Conservation (phyloP, 305 asterid species). For the Fraxinus floribunda region DNA sequence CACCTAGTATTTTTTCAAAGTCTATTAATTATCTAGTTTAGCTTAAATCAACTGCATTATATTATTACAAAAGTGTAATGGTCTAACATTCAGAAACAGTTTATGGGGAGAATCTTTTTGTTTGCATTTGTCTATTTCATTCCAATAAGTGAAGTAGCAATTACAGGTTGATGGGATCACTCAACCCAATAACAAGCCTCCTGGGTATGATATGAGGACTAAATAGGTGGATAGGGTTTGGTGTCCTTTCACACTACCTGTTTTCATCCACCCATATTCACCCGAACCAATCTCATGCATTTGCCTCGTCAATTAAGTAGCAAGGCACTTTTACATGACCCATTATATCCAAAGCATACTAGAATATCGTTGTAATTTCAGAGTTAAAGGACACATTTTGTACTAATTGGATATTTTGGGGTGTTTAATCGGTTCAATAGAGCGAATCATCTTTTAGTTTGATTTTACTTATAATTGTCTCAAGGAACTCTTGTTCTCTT, state of each 20-base stretch:
- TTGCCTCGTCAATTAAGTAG: background rate
- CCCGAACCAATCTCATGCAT: background rate
- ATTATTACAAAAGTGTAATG: background rate
- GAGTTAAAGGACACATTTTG: background rate
- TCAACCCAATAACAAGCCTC: background rate
- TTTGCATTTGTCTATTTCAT: background rate
- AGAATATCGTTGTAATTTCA: background rate
- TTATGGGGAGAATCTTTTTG: background rate
- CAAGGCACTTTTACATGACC: background rate
- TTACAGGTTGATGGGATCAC: background rate
- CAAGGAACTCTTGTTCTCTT: background rate
- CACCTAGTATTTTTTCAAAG: background rate
- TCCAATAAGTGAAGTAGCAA: background rate
- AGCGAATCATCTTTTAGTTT: background rate
- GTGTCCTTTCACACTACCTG: background rate
- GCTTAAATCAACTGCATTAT: background rate
- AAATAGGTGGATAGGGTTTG: background rate
- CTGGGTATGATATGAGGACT: background rate
- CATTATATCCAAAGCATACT: background rate
- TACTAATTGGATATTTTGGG: background rate
- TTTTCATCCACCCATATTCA: background rate
- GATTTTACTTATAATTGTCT: background rate
- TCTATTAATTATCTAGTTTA: background rate
- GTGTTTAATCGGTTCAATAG: background rate
- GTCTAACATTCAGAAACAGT: background rate